Evolutionary conservation across 2,329 filamentous ascomycete genomes (phyloP).

Genomic region (Aspergillus luchuensis): DNA sequence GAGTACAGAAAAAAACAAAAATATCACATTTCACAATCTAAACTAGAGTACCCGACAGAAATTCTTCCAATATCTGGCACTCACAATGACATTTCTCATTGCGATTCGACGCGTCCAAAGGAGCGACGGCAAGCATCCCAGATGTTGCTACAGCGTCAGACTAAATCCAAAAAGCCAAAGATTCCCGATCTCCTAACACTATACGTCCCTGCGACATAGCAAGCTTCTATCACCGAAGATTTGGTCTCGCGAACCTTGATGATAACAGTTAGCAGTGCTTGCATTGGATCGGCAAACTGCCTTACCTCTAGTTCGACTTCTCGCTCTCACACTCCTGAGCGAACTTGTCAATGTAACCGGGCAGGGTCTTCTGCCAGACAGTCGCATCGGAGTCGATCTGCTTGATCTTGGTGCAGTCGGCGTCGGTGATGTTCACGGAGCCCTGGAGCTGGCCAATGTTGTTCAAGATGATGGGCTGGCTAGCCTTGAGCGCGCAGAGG

Average conservation of each 20-base stretch:
- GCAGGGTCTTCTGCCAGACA: slow-evolving; percentile 13
- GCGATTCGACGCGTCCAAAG: neutral
- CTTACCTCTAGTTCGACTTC: slow-evolving; percentile 11
- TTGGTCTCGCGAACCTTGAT: no score
- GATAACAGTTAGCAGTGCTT: neutral
- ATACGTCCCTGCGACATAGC: neutral
- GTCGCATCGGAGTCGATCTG: slow-evolving; percentile 1
- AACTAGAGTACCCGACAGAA: no score
- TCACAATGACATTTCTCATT: no score
- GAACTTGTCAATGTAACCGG: slow-evolving; percentile 12
- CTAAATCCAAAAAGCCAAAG: neutral
- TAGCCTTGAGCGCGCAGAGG: slow-evolving; percentile 9
- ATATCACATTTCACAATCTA: no score
- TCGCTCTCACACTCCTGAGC: slow-evolving; percentile 8
- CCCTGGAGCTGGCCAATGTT: neutral
- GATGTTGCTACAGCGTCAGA: neutral
- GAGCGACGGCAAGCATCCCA: neutral
- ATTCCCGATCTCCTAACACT: neutral
- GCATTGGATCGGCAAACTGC: neutral
- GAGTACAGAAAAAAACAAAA: no score
- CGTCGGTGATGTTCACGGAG: slow-evolving; percentile 6
- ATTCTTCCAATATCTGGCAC: no score
- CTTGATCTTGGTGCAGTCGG: slow-evolving; percentile 12
- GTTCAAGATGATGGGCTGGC: slow-evolving; percentile 10
- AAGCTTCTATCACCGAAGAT: neutral